phyloP scores from a whole-genome alignment of 1,139 yeast species.

The Pichia sp. region DNA sequence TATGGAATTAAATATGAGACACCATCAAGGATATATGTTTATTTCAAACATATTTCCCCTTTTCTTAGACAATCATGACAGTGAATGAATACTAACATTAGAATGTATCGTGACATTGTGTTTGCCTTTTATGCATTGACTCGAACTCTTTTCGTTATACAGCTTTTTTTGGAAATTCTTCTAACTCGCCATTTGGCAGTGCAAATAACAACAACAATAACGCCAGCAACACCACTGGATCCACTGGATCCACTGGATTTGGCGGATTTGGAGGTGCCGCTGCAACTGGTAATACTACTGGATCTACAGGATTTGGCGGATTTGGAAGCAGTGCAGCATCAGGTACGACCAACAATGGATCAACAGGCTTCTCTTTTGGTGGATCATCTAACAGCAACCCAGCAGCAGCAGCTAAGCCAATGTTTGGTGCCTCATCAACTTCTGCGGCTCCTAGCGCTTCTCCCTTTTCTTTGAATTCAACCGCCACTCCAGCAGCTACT shows the following conservation, averaged over 20 bases:
- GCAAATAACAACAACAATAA: neutral
- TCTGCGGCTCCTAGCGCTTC: neutral
- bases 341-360: neutral
- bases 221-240: neutral
- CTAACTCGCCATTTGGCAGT: slow-evolving; percentile 3
- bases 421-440: slow-evolving; percentile 1
- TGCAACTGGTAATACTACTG: neutral
- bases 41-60: too few species aligned
- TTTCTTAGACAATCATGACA: too few species aligned
- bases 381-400: neutral
- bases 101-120: too few species aligned
- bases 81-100: too few species aligned
- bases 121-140: too few species aligned
- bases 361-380: neutral
- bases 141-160: too few species aligned
- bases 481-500: neutral
- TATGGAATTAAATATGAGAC: too few species aligned
- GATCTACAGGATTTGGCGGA: neutral
- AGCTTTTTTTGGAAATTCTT: neutral
- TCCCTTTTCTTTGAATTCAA: neutral
- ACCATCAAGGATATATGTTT: too few species aligned
- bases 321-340: slow-evolving; percentile 1
- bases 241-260: neutral
- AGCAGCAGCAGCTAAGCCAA: neutral
- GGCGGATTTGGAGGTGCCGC: neutral